Evolutionary conservation across 345 rosid genomes (phyloP), one percentile per base, ranked within the genome.

Genomic region (Camelina hispida): DNA sequence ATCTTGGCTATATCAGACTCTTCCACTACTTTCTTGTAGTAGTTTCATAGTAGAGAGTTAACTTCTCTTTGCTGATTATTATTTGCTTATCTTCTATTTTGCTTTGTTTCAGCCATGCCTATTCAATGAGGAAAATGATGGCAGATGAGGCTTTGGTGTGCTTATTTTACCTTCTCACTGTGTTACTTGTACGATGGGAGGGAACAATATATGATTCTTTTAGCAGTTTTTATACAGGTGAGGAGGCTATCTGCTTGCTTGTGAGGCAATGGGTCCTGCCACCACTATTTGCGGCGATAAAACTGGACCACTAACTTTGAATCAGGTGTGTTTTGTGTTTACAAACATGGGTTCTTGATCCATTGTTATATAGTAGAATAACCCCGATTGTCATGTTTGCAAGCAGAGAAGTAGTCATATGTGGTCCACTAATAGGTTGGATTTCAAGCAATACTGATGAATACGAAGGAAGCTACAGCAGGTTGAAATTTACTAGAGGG

Each of bases 41-140:
- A 30, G 15, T 68, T 38, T 56, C 44, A 42, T 71, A 34, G 55
- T 59, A 7, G 28, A 16, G 56, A 50, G 7, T 30, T 65, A 47
- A 55, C 20, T 37, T 69, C 53, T 70, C 46, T 43, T 35, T 70
- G 71, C 64, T 63, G 51, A 62, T 69, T 54, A 3, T 44, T 44
- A 34, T 76, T 6, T 62, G 7, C 13, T 48, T 60, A 22, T 62
- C 23, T 63, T 60, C 22, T 22, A 23, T 56, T 35, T 46, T 70
- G 14, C 18, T 34, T 38, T 9, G 43, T 38, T 66, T 23, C 82
- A 96, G 99, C 70, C 86, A 93, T 77, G 99, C 99, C 47, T 96
- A 89, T 74, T 96, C 99, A 13, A 96, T 96, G 99, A 85, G 97
- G 75, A 96, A 96, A 88, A 96, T 96, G 99, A 93, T 96, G 98